Evolutionary conservation across 768 basidiomycete genomes (phyloP).

Genomic region (Calocybe cyanea): DNA sequence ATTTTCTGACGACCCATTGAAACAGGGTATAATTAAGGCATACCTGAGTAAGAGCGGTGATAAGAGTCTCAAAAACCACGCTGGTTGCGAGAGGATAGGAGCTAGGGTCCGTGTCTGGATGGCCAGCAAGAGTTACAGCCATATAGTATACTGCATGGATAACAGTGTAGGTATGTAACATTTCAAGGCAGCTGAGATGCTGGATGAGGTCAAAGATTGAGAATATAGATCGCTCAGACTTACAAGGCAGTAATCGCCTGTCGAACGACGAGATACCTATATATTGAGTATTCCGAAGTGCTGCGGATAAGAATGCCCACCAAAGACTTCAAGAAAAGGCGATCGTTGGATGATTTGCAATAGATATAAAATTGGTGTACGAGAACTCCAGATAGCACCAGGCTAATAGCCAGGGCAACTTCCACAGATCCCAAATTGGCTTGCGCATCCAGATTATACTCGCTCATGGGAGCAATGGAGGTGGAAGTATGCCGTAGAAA

Average conservation of each 20-base stretch:
- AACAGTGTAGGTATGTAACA: conserved; percentile 16
- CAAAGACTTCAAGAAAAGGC: conserved; percentile 7
- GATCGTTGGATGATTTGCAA: conserved; percentile 9
- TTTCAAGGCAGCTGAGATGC: conserved; percentile 17
- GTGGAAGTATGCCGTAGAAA: too few relatives aligned
- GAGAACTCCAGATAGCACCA: conserved; percentile 9
- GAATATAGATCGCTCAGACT: too few relatives aligned
- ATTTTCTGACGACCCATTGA: background rate
- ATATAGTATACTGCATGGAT: conserved; percentile 15
- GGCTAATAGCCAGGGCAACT: conserved; percentile 11
- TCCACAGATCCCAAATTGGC: conserved; percentile 10
- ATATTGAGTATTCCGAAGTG: background rate
- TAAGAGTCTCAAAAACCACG: conserved; percentile 17
- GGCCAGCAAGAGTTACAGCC: conserved; percentile 13
- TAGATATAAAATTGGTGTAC: conserved; percentile 12
- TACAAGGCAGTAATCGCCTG: conserved; percentile 5
- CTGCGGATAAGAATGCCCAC: background rate
- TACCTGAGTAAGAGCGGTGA: conserved; percentile 19
- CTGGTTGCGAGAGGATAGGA: conserved; percentile 18
- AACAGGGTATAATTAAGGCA: background rate
- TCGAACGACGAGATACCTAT: too few relatives aligned
- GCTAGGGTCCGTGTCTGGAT: conserved; percentile 10
- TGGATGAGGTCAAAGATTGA: background rate
- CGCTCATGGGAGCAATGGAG: background rate
- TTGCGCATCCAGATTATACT: conserved; percentile 3